Percentiles rank a stretch among this genome's conserved stretches.
These are phyloP conservation scores for Diaporthe citri DNA, from an alignment of 2,329 filamentous ascomycete species.

Conservation along the genomic window DNA sequence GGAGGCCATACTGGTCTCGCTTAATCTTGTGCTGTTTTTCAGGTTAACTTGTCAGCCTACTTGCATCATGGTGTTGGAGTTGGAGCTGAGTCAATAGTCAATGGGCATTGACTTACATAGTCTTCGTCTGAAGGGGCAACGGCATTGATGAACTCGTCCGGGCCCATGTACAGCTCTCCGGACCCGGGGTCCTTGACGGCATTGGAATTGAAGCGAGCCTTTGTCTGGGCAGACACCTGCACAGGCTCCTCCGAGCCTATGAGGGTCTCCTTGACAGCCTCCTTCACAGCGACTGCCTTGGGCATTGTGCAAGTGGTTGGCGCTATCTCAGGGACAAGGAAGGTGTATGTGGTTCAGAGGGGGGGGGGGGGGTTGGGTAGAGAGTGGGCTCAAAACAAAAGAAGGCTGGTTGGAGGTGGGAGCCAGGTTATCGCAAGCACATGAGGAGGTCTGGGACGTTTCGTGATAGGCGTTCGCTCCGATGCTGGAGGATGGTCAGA, in stretches of 20 bases:
- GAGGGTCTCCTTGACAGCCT: constrained; percentile 83
- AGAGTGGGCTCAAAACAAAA: not conserved
- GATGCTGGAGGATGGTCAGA: not conserved
- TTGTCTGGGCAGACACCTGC: constrained; percentile 80
- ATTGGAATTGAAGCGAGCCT: constrained; percentile 80
- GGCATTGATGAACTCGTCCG: constrained; percentile 90
- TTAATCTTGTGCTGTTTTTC: constrained; percentile 90
- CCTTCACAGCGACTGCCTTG: constrained; percentile 67
- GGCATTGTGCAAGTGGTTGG: constrained; percentile 51
- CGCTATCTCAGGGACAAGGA: not conserved
- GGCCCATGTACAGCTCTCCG: constrained; percentile 84
- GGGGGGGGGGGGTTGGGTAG: not conserved
- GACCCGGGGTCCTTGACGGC: constrained; percentile 80
- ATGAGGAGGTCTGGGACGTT: constrained; percentile 18
- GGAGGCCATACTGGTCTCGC: constrained; percentile 92
- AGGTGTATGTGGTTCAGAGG: not conserved
- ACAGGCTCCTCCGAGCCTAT: constrained; percentile 71
- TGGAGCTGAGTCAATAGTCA: not conserved
- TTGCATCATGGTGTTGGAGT: not conserved
- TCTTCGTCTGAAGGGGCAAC: constrained; percentile 89
- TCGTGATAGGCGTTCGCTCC: constrained; percentile 5
- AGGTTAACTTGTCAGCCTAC: constrained; percentile 31
- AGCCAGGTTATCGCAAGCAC: constrained; percentile 20
- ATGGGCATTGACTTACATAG: constrained; percentile 77
- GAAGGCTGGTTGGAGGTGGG: constrained; percentile 1